These are phyloP conservation scores for Lablab purpureus DNA, from an alignment of 306 rosid species.

Conservation along the genomic window DNA sequence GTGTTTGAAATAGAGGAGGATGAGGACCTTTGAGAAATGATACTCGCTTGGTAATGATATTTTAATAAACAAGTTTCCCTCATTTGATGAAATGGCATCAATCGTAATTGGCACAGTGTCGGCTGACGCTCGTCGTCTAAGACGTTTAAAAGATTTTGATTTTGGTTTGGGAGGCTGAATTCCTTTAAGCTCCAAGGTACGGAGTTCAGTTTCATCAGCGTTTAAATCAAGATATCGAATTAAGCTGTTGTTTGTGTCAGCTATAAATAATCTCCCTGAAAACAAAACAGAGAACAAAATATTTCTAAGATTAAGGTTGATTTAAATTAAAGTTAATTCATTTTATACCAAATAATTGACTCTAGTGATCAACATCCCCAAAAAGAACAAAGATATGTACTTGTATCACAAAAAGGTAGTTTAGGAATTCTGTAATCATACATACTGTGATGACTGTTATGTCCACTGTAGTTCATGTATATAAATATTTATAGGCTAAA, in stretches of 20 bases:
- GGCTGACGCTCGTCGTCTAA: slow-evolving; percentile 75
- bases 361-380: slow-evolving; percentile 32
- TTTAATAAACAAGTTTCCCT: slow-evolving; percentile 74
- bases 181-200: slow-evolving; percentile 84
- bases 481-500: background rate
- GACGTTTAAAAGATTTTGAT: slow-evolving; percentile 70
- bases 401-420: slow-evolving; percentile 14
- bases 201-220: slow-evolving; percentile 58
- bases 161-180: slow-evolving; percentile 81
- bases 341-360: slow-evolving; percentile 27
- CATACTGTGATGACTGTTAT: slow-evolving; percentile 18
- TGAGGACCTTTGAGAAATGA: slow-evolving; percentile 90
- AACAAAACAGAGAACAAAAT: slow-evolving; percentile 5
- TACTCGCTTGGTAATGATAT: slow-evolving; percentile 80
- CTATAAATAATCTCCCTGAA: slow-evolving; percentile 85
- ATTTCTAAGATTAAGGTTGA: slow-evolving; percentile 28
- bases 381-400: slow-evolving; percentile 32
- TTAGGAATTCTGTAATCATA: background rate
- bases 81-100: slow-evolving; percentile 71
- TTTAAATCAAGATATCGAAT: slow-evolving; percentile 83
- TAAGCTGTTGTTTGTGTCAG: slow-evolving; percentile 92
- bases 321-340: background rate
- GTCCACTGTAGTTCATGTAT: slow-evolving; percentile 4
- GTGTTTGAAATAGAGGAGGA: slow-evolving; percentile 32
- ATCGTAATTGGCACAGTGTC: slow-evolving; percentile 70